Base-by-base conservation (phyloP, 1,284 basidiomycete genomes). In the Binderoboletus segoi region DNA sequence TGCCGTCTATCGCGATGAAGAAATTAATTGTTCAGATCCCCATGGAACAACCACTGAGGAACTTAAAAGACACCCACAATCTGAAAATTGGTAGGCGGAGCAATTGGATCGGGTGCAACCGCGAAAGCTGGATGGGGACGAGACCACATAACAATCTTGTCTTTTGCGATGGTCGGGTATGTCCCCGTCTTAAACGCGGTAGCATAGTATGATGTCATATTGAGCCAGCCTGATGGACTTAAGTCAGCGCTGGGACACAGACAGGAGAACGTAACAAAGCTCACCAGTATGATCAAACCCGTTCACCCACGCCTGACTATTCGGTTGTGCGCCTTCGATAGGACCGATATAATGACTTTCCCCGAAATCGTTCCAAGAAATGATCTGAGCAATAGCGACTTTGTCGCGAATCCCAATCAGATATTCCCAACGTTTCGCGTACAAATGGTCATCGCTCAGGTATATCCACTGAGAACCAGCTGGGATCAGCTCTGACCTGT, bases 141-240 rank as follows among this genome's bases (percentile, higher is more conserved):
- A 43, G 87, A 82, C 86, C 88, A 92, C 74, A 92, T 79, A 64
- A 85, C 73, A 56, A 93, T 76, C 63, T 81, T 75, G 70, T 93
- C 91, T 65, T 84, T 76, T 30, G 79, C 74, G 63, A 92, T 79
- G 12, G 73, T 40, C 11, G 91, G 89, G 65, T 82, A 88, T 7
- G 69, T 61, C 40, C 91, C 91, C 12, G 83, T 88, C 77, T 91
- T 93, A 79, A 86, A 94, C 2, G 85, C 87, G 8, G 79, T 78
- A 7, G 87, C 80, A 65, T 91, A 93, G 75, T 89, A 91, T 32
- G 73, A 75, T 12, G 85, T 86, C 63, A 91, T 73, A 21, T 78
- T 76, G 50, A 91, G 80, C 82, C 86, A 91, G 44, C 75, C 86
- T 81, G 60, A 35, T 50, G 12, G 46, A 42, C 23, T 24, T 54